Base-by-base conservation (phyloP, 495 filamentous ascomycete species). In the Corynascus novoguineensis region DNA sequence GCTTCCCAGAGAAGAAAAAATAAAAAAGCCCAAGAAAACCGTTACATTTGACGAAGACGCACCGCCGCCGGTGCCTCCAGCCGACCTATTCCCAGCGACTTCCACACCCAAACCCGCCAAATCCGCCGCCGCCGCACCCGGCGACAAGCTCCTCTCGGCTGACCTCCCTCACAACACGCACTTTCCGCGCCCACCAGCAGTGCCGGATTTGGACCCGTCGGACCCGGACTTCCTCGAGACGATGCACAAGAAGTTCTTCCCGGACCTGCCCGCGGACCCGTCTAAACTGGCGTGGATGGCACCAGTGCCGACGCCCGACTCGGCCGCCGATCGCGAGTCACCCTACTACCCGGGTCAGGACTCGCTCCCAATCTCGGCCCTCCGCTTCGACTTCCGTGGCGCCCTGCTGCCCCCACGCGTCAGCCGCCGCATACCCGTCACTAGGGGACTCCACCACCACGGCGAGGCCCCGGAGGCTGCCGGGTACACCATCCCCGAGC, bases 171-270 rank as follows among this genome's bases (percentile, higher is more conserved):
- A 68, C 62, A 53, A 68, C 71, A 37, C 50, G 1, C 65, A 75
- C 57, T 78, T 74, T 66, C 76, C 76, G 0, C 64, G 60, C 0
- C 64, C 67, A 14, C 65, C 68, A 7, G 41, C 62, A 19, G 62
- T 71, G 50, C 86, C 86, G 25, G 83, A 86, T 34, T 86, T 96
- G 52, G 90, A 98, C 70, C 93, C 91, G 0, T 75, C 78, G 21
- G 86, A 87, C 48, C 84, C 89, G 0, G 79, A 86, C 61, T 97
- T 98, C 76, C 85, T 96, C 48, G 69, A 78, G 22, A 83, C 87
- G 56, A 82, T 98, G 10, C 91, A 96, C 77, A 69, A 81, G 1
- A 95, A 92, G 70, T 98, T 93, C 79, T 98, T 96, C 77, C 92
- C 93, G 19, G 75, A 81, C 55, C 85, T 96, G 3, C 80, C 92